Base-by-base conservation (phyloP, 345 rosid species). In the Fremontodendron californicum region DNA sequence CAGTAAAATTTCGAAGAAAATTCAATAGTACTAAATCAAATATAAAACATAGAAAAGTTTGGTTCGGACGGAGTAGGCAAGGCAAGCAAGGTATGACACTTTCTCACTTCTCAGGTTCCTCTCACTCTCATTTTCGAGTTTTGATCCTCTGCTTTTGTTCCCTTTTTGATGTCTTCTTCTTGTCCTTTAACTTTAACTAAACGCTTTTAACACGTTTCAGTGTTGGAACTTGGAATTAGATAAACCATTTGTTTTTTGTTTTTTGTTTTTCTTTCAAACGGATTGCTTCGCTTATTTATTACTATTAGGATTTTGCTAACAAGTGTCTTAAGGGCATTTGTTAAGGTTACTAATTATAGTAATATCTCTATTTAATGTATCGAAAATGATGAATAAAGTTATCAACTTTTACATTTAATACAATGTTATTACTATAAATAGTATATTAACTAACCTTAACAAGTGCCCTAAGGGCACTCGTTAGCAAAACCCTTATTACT, bases 141-240 rank as follows among this genome's bases (percentile, higher is more conserved):
- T 45, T 29, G 60, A 77, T 78, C 79, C 52, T 60, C 78, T 78
- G 52, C 77, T 15, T 15, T 52, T 29, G 40, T 48, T 27, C 73
- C 13, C 37, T 9, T 1, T 23, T 9, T 0, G 0, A 18, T 37
- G 71, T 11, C 29, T 18, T 33, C 6, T 12, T 39, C n/a, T 37
- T 39, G 29, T 2, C 23, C 11, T 33, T 33, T 19, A 6, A 7
- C 43, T 33, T 6, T 18, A 31, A 63, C 42, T 6, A 3, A 33
- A 52, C 8, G 6, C 46, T 39, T 43, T 67, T 21, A 67, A 21
- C 54, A 37, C 55, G 52, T 27, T 68, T 68, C 55, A 2, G 3
- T 43, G 55, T 69, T 71, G 62, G 62, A 10, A 71, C 3, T 72
- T 73, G 76, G 64, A 73, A 73, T 23, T 45, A 23, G 37, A 1